Evolutionary conservation across 345 rosid genomes (phyloP), one percentile per base, ranked within the genome.

Genomic region (Eucalyptus tenuipes): DNA sequence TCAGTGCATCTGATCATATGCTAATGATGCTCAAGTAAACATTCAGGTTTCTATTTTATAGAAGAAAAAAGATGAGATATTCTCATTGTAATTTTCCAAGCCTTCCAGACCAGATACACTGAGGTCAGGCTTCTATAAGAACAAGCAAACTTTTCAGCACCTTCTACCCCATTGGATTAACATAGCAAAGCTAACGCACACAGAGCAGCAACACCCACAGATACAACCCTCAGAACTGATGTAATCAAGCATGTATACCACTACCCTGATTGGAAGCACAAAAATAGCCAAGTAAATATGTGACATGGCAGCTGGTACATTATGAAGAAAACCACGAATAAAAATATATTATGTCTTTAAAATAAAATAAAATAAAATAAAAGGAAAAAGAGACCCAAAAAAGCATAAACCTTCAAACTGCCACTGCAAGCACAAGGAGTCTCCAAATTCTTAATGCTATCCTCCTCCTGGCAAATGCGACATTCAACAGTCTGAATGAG

Each of bases 391-490:
- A 40, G 16, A 85, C 48, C 40, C 37, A 47, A 84, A 88, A 22
- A 85, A 24, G 37, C 49, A 16, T n/a, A 47, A 92, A 97, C 99
- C 99, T 97, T 97, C 93, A 97, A 93, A 92, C 99, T 97, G 59
- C 99, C 99, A 87, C 95, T 94, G 90, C 99, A 97, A 68, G 95
- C 95, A 94, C 99, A 97, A 79, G 99, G 99, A 88, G 93, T 90
- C 91, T 97, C 99, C 89, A 97, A 90, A 91, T 95, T 96, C 90
- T 91, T 93, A 86, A 93, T 71, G 55, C 89, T 91, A 86, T 96
- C 99, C 92, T 97, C 99, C 93, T 97, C 99, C 93, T 97, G 99
- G 90, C 99, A 97, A 88, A 97, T 97, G 87, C 99, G 98, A 82
- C 99, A 97, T 89, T 97, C 99, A 45, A 93, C 96, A 24, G 80